Evolutionary conservation across 192 early-diverging fungal genomes (phyloP).

Genomic region (Rhizophagus clarus): DNA sequence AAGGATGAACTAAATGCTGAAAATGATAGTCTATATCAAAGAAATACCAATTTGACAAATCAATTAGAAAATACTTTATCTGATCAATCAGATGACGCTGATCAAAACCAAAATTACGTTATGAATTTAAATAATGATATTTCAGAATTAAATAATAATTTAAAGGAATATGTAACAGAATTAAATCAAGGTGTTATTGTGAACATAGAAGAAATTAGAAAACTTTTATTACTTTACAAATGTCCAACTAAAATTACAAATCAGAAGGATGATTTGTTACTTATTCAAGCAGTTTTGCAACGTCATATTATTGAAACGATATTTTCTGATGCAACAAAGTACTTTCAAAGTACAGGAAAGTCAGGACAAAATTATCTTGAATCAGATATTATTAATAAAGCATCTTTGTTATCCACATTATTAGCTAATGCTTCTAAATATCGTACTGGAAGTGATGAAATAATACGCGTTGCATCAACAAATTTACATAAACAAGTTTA

Average conservation of each 20-base stretch:
- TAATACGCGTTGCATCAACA: not conserved
- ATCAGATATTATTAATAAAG: not conserved
- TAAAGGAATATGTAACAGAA: not conserved
- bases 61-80: too few species aligned
- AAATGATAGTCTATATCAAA: too few species aligned
- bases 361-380: not conserved
- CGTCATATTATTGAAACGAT: not conserved
- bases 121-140: slow-evolving; percentile 3
- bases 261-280: not conserved
- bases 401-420: not conserved
- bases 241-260: not conserved
- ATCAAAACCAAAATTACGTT: not conserved
- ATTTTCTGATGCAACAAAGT: not conserved
- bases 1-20: too few species aligned
- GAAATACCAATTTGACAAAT: too few species aligned
- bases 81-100: not conserved
- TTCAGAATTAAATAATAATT: not conserved
- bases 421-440: not conserved
- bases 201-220: not conserved
- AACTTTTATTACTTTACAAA: not conserved
- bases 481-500: not conserved
- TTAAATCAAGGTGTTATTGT: not conserved
- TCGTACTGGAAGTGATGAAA: not conserved
- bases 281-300: slow-evolving; percentile 4
- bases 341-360: not conserved